A percentile compares a stretch with the other conserved stretches of the same genome.
Evolutionary conservation across 352 stramenopile species (phyloP).

Genomic region (Blastocystis sp.): DNA sequence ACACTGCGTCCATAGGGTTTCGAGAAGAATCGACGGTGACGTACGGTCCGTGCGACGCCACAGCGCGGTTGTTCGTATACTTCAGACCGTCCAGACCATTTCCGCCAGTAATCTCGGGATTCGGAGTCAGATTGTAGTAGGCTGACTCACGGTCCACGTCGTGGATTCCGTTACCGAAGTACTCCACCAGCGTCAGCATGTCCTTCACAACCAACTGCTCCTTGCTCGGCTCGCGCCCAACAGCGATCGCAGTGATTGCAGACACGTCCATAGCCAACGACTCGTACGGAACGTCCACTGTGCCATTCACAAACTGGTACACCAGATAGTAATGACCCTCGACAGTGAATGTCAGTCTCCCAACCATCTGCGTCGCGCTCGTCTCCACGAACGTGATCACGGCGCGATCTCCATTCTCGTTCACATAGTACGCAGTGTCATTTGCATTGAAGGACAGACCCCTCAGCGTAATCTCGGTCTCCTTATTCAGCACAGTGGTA

Average conservation of each 20-base stretch:
- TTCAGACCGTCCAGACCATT: neutral
- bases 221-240: neutral
- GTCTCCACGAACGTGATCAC: neutral
- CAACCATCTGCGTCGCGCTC: neutral
- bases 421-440: slow-evolving; percentile 12
- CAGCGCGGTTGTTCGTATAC: neutral
- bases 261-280: slow-evolving; percentile 2
- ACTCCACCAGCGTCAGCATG: slow-evolving; percentile 23
- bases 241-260: neutral
- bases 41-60: slow-evolving; percentile 44
- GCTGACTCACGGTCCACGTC: neutral
- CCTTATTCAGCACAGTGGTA: slow-evolving; percentile 5
- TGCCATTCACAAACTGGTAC: slow-evolving; percentile 4
- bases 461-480: neutral
- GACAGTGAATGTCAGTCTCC: neutral
- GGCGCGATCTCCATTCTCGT: neutral
- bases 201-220: slow-evolving; percentile 4
- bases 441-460: neutral
- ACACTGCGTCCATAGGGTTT: slow-evolving; percentile 24
- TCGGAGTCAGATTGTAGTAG: slow-evolving; percentile 48
- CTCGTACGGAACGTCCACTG: neutral
- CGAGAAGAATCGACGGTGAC: slow-evolving; percentile 5
- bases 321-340: neutral
- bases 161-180: slow-evolving; percentile 28
- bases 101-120: slow-evolving; percentile 6